Conservation (phyloP, 257 asterid species). For the Eucommia ulmoides region DNA sequence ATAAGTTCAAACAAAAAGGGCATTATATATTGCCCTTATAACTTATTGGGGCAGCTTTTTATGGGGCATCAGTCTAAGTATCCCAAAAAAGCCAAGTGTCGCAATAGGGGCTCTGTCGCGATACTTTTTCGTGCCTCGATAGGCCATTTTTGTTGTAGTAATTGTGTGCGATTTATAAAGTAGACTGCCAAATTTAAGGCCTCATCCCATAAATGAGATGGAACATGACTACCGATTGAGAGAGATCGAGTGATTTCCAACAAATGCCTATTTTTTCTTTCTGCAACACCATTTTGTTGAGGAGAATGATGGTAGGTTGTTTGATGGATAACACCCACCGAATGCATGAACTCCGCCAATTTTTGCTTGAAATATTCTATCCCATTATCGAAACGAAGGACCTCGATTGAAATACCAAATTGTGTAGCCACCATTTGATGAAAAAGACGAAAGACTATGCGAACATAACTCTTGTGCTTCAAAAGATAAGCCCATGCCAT, state of each 20-base stretch:
- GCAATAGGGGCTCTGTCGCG: too few species aligned
- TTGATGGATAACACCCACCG: neutral
- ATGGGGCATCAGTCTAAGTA: too few species aligned
- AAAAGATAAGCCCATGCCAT: neutral
- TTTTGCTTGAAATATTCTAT: neutral
- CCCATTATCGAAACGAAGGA: neutral
- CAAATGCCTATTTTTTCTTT: neutral
- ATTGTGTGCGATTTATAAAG: neutral
- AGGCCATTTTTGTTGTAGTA: too few species aligned
- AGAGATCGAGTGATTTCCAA: neutral
- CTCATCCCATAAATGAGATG: neutral
- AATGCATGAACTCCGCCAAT: neutral
- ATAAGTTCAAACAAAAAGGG: too few species aligned
- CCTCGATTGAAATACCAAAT: neutral
- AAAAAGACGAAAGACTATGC: neutral
- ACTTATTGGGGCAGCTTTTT: too few species aligned
- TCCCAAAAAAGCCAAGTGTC: too few species aligned
- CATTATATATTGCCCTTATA: too few species aligned
- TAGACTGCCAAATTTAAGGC: neutral
- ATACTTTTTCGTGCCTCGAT: too few species aligned
- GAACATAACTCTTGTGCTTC: neutral
- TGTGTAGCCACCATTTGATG: neutral
- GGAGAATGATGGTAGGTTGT: neutral
- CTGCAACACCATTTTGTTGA: neutral
- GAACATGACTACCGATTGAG: neutral